Evolutionary conservation across 2,329 filamentous ascomycete genomes (phyloP).

Genomic region (Hypoxylon sp.): DNA sequence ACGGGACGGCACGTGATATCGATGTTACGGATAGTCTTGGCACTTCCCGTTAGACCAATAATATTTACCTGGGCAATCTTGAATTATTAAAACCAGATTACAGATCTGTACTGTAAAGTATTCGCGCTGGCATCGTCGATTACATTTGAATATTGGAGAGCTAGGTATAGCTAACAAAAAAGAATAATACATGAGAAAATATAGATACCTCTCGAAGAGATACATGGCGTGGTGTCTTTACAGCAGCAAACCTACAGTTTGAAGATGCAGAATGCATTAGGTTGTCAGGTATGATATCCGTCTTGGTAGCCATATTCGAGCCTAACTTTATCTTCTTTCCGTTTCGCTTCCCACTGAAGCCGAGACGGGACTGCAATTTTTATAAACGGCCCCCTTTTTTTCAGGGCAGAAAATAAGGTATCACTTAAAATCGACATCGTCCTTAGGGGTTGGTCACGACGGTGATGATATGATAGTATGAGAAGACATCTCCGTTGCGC

Average conservation of each 20-base stretch:
- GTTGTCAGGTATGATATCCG: neutral
- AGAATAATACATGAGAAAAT: no score
- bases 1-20: slow-evolving; percentile 24
- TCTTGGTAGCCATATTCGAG: slow-evolving; percentile 8
- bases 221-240: neutral
- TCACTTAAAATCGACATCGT: no score
- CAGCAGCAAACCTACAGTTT: neutral
- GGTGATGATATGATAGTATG: neutral
- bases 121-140: neutral
- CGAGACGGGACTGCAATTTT: neutral
- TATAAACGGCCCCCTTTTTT: slow-evolving; percentile 3
- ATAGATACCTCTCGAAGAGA: slow-evolving; percentile 5
- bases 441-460: slow-evolving; percentile 5
- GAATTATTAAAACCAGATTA: neutral
- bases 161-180: no score
- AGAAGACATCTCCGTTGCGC: slow-evolving; percentile 8
- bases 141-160: neutral
- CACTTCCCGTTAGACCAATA: slow-evolving; percentile 7
- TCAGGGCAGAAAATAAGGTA: no score
- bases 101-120: neutral
- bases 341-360: slow-evolving; percentile 13
- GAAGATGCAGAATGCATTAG: slow-evolving; percentile 3
- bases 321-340: no score
- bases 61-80: neutral
- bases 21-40: slow-evolving; percentile 11